phyloP scores from a whole-genome alignment of 2,329 filamentous ascomycete genomes.

The Nemania serpens region DNA sequence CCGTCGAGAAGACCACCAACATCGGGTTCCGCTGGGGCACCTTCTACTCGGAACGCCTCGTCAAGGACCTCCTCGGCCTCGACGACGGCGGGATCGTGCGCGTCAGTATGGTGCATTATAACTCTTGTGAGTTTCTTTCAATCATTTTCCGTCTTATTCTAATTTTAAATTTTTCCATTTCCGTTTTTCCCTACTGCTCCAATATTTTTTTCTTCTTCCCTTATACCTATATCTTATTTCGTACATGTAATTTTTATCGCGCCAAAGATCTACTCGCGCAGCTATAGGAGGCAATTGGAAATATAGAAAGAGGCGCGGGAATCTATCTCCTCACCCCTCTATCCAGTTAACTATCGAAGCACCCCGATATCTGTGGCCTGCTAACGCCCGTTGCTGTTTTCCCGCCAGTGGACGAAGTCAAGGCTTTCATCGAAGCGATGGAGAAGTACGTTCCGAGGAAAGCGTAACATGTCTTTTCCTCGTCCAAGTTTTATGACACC shows the following conservation, averaged over 20 bases:
- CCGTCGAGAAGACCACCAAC: constrained; percentile 61
- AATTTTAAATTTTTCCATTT: background rate
- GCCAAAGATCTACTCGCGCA: too few species aligned
- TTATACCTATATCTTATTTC: background rate
- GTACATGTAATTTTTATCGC: too few species aligned
- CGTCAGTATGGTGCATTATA: constrained; percentile 76
- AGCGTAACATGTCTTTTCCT: background rate
- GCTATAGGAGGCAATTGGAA: too few species aligned
- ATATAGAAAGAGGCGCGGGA: too few species aligned
- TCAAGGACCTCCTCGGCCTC: constrained; percentile 62
- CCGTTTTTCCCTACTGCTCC: background rate
- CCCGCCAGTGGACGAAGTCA: constrained; percentile 60
- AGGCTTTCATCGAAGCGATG: constrained; percentile 55
- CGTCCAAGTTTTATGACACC: background rate
- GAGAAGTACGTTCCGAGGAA: constrained; percentile 51
- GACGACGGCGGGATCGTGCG: constrained; percentile 67
- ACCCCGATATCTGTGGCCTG: too few species aligned
- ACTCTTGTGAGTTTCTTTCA: constrained; percentile 58
- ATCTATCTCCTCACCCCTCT: too few species aligned
- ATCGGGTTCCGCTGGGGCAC: constrained; percentile 70
- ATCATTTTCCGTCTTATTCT: background rate
- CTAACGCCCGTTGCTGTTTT: too few species aligned
- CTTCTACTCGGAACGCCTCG: constrained; percentile 70
- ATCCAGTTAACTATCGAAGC: too few species aligned
- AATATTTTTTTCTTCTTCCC: background rate